phyloP scores from a whole-genome alignment of 106 monocot species.

The Acorus gramineus region DNA sequence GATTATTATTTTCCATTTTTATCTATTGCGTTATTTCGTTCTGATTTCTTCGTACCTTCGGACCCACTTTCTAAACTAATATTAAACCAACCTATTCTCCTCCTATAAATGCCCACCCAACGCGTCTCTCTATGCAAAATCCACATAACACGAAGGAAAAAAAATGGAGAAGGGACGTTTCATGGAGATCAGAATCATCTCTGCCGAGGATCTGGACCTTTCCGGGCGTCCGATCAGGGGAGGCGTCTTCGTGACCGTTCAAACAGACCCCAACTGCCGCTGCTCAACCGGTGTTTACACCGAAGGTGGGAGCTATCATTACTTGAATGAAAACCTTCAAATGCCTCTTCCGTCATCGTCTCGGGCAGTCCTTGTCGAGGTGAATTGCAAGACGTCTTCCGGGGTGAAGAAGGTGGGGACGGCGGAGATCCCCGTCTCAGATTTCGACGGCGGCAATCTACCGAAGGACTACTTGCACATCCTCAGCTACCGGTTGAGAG shows the following conservation, averaged over 20 bases:
- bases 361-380: constrained; percentile 1
- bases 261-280: not conserved
- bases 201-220: constrained; percentile 4
- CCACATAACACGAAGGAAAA: no score
- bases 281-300: not conserved
- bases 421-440: constrained; percentile 1
- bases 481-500: constrained; percentile 12
- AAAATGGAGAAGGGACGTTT: no score
- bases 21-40: no score
- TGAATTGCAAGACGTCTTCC: not conserved
- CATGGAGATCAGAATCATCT: constrained; percentile 3
- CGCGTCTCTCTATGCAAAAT: no score
- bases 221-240: constrained; percentile 1
- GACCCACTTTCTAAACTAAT: no score
- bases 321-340: constrained; percentile 2
- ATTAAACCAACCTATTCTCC: no score
- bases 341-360: not conserved
- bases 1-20: no score
- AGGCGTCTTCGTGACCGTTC: constrained; percentile 5
- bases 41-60: no score
- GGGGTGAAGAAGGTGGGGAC: not conserved
- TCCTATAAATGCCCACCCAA: no score
- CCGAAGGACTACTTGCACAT: constrained; percentile 2
- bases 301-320: constrained; percentile 2
- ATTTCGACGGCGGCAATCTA: constrained; percentile 2